Conservation (phyloP, 2,329 filamentous ascomycete species). For the Nannizzia gypsea region DNA sequence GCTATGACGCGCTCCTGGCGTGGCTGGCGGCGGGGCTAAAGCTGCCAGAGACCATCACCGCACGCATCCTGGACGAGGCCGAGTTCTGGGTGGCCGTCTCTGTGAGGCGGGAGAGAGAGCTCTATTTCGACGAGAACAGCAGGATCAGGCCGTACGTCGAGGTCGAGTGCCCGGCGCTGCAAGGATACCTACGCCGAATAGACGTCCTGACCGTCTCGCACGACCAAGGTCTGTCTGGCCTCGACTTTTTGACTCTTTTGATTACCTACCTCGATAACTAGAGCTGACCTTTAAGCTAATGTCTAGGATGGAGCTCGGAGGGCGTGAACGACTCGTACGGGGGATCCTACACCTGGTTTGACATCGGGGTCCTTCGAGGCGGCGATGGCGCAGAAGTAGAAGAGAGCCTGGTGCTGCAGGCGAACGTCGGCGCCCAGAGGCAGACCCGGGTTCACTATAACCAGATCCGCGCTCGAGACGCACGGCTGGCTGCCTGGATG, state of each 20-base stretch:
- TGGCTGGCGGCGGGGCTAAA: background rate
- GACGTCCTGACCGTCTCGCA: background rate
- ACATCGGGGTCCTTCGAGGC: background rate
- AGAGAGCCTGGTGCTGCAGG: background rate
- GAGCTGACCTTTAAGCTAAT: background rate
- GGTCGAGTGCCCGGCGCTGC: background rate
- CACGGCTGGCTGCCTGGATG: background rate
- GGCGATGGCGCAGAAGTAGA: background rate
- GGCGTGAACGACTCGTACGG: background rate
- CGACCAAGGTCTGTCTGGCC: background rate
- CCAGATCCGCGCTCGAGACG: background rate
- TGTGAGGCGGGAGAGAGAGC: background rate
- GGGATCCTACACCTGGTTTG: background rate
- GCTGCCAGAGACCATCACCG: background rate
- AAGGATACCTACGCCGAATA: background rate
- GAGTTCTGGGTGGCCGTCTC: background rate
- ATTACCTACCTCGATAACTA: no score
- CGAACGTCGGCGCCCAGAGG: background rate
- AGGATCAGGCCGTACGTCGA: background rate
- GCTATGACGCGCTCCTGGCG: background rate
- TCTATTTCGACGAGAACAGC: background rate
- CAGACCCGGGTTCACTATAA: background rate
- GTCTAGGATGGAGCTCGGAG: background rate
- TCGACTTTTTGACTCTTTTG: background rate
- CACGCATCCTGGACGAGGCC: background rate